Evolutionary conservation across 192 early-diverging fungal species (phyloP), one percentile per base, ranked within the genome.

Genomic region (Geranomyces variabilis): DNA sequence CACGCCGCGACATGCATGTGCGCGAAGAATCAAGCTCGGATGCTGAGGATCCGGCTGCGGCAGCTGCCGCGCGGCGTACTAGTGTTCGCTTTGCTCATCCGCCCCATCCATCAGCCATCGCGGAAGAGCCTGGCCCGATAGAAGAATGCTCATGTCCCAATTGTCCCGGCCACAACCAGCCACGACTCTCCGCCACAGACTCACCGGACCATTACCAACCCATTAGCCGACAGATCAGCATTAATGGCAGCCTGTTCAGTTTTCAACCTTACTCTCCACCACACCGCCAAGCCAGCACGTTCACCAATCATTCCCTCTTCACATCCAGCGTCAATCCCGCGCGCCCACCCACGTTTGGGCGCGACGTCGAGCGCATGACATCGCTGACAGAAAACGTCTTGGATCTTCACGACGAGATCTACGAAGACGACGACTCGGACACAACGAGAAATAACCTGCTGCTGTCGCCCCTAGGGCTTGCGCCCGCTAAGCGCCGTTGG

Each of bases 381-480:
- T 60, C 58, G 22, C 22, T 60, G 17, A 60, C 58, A 24, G 58
- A 60, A 60, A 33, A 29, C 28, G 30, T 60, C 17, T 17, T 60
- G 31, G 58, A 60, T 26, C 30, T 60, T 3, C 58, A 60, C 30
- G 58, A 60, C 30, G 22, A 60, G 22, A 60, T 60, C 30, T 60
- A 60, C 30, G 58, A 60, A 17, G 31, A 24, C 22, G 58, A 53
- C 15, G n/a, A 24, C 7, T n/a, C 7, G 4, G 51, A 60, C 58
- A 53, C 51, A 6, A 24, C 51, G 21, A 53, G 15, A n/a, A 26
- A 53, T 26, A 53, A n/a, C 51, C 51, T 53, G 21, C 26, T 53
- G 6, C 26, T 17, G 21, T 3, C 3, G 4, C 51, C 21, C 51
- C 3, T 3, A 7, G 36, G 36, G 5, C 10, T 41, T 41, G 10